These are phyloP conservation scores for Neoboletus brunneissimus DNA, from an alignment of 768 basidiomycete species.

Conservation along the genomic window DNA sequence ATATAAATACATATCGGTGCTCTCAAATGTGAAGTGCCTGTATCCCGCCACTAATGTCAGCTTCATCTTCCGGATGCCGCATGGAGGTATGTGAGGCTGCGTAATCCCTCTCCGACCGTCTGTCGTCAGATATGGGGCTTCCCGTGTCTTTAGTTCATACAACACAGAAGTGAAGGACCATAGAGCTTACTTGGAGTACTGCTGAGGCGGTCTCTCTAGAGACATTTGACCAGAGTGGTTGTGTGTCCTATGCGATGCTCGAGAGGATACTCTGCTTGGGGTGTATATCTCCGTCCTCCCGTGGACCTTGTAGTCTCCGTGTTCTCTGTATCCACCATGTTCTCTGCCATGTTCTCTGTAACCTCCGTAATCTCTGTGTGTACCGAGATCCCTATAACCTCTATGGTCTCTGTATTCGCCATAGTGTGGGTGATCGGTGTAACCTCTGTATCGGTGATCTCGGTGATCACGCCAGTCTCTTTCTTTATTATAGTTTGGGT, in stretches of 20 bases:
- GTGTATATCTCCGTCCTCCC: conserved; percentile 12
- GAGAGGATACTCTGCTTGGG: conserved; percentile 25
- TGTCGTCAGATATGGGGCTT: conserved; percentile 27
- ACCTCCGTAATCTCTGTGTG: conserved; percentile 7
- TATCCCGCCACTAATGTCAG: conserved; percentile 23
- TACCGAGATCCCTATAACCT: conserved; percentile 6
- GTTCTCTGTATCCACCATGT: conserved; percentile 15
- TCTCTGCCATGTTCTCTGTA: no score
- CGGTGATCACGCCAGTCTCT: conserved; percentile 14
- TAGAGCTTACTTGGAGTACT: conserved; percentile 19
- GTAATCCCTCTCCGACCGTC: conserved; percentile 23
- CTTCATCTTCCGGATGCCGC: conserved; percentile 18
- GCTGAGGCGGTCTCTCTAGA: conserved; percentile 14
- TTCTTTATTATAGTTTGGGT: conserved; percentile 17
- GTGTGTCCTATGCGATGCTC: conserved; percentile 28
- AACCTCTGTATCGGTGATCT: conserved; percentile 20
- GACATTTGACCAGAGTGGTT: conserved; percentile 18
- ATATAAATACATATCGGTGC: conserved; percentile 2
- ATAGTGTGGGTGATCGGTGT: conserved; percentile 15
- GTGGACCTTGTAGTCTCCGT: conserved; percentile 11
- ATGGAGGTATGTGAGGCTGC: conserved; percentile 16
- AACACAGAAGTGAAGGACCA: background rate
- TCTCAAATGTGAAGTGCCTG: conserved; percentile 25
- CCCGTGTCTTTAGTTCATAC: conserved; percentile 5
- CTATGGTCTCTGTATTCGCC: conserved; percentile 16